Evolutionary conservation across 352 stramenopile genomes (phyloP), one percentile per base, ranked within the genome.

Genomic region (Pythium folliculosum): DNA sequence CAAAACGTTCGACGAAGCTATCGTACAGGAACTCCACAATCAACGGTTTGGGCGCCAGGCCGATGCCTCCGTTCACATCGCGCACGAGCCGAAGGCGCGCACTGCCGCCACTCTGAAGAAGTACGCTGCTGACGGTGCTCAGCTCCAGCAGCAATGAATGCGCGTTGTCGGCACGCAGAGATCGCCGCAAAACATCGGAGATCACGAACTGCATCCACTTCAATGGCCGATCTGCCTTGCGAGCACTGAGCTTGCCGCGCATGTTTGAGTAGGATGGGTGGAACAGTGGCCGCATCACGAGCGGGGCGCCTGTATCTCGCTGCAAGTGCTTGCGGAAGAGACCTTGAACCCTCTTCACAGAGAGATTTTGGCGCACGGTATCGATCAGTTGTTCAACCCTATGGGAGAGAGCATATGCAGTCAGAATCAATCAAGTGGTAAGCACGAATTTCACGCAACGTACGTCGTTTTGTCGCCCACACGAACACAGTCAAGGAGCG

Each of bases 11-110:
- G 3, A 90, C 43, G 47, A 93, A 91, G 65, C 77, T 83, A 55
- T 95, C 86, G 70, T 95, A 95, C 38, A 93, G 67, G 37, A 92
- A 25, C 56, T 95, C 85, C 6, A 93, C 71, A 9, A 92, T 74
- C n/a, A 92, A 50, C 0, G 84, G 70, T 23, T 82, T 85, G 0
- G 81, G 82, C 0, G 80, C 75, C 3, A 72, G 72, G 0, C 82
- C 82, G n/a, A 90, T 81, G 0, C 82, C 80, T n/a, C 78, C 82
- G 27, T 91, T 90, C 19, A 85, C 43, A 6, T 68, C 52, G n/a
- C 44, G 40, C 0, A 35, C 48, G 13, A 44, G 12, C 16, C 27
- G 53, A 0, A 17, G 25, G 10, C 32, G 27, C 4, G 52, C 23
- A 16, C 51, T 50, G 10, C 45, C 35, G 0, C 45, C 19, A 19